Conservation (phyloP, 805 yeast genomes). For the Zygosaccharomyces siamensis region DNA sequence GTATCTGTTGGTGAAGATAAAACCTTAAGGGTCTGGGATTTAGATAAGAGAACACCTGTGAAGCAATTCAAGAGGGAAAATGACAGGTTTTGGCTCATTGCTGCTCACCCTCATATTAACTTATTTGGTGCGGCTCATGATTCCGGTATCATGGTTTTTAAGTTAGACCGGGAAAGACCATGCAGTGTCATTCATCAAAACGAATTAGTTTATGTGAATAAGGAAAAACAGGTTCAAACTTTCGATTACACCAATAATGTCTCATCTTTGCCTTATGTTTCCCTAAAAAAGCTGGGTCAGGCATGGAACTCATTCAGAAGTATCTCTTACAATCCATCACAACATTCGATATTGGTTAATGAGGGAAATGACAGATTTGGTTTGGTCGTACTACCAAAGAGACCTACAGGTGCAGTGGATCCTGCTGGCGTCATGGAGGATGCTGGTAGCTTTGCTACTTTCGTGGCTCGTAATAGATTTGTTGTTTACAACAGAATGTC, state of each 20-base stretch:
- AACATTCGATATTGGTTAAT: slow-evolving; percentile 77
- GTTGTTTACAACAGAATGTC: slow-evolving; percentile 66
- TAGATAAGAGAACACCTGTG: slow-evolving; percentile 87
- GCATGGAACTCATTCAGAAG: slow-evolving; percentile 82
- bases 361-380: slow-evolving; percentile 65
- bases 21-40: slow-evolving; percentile 94
- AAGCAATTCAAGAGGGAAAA: slow-evolving; percentile 90
- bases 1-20: slow-evolving; percentile 94
- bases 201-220: slow-evolving; percentile 68
- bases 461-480: slow-evolving; percentile 92
- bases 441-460: slow-evolving; percentile 77
- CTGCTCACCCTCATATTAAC: slow-evolving; percentile 85
- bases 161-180: slow-evolving; percentile 95
- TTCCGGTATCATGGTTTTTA: slow-evolving; percentile 96
- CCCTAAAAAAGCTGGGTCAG: slow-evolving; percentile 78
- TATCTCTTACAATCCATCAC: slow-evolving; percentile 87
- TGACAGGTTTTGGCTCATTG: slow-evolving; percentile 91
- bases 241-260: slow-evolving; percentile 65
- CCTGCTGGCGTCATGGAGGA: slow-evolving; percentile 79
- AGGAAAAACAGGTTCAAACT: slow-evolving; percentile 79
- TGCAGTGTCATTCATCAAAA: slow-evolving; percentile 62
- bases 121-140: slow-evolving; percentile 96
- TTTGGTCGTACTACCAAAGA: slow-evolving; percentile 72
- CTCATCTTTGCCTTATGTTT: slow-evolving; percentile 69
- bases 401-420: slow-evolving; percentile 89